Evolutionary conservation across 1,139 yeast species (phyloP).

Genomic region (Eremothecium gossypii): DNA sequence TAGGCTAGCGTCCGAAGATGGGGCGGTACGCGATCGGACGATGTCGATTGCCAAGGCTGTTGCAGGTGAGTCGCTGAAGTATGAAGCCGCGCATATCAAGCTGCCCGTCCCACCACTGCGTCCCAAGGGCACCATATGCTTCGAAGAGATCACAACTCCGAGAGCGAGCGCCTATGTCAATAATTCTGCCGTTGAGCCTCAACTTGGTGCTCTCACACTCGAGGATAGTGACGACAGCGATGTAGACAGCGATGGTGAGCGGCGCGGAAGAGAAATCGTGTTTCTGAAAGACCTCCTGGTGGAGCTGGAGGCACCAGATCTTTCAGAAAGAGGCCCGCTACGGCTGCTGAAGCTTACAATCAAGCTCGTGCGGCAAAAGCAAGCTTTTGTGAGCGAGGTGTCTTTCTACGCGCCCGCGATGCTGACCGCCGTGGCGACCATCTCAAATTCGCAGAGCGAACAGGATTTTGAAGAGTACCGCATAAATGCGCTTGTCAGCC

Average conservation of each 20-base stretch:
- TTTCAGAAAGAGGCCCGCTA: conserved; percentile 10
- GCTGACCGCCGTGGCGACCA: conserved; percentile 36
- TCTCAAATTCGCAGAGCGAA: conserved; percentile 42
- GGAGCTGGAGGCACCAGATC: conserved; percentile 17
- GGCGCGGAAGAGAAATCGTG: conserved; percentile 15
- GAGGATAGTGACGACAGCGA: conserved; percentile 21
- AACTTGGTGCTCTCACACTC: conserved; percentile 8
- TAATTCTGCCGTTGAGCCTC: neutral
- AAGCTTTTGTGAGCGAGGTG: conserved; percentile 29
- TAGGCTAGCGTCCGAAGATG: conserved; percentile 25
- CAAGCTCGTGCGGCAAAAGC: conserved; percentile 31
- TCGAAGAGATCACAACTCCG: neutral
- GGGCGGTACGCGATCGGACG: conserved; percentile 28
- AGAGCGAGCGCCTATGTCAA: neutral
- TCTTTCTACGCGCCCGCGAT: conserved; percentile 40
- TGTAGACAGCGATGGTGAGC: conserved; percentile 9
- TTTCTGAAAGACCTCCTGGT: conserved; percentile 32
- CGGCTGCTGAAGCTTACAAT: conserved; percentile 27
- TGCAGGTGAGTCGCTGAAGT: conserved; percentile 26
- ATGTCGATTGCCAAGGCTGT: conserved; percentile 33
- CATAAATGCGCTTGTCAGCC: conserved; percentile 47
- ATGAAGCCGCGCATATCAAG: conserved; percentile 24
- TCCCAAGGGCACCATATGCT: neutral
- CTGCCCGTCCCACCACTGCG: conserved; percentile 13
- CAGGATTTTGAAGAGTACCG: conserved; percentile 47